phyloP scores from a whole-genome alignment of 139 green algal genomes.

The Coccomyxa sp. region DNA sequence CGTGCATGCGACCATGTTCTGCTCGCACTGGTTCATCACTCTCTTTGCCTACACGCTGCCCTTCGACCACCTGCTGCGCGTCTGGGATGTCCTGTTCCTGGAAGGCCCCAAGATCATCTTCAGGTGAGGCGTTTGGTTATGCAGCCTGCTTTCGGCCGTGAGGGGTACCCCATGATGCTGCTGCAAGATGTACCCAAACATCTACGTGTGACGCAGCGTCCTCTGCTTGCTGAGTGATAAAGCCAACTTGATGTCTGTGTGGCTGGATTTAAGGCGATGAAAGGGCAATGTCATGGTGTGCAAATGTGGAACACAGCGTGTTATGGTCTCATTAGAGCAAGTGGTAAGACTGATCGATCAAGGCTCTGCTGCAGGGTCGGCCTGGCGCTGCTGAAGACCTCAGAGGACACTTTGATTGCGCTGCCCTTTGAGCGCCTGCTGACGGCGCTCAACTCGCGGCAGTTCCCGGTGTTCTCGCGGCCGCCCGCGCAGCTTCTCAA shows the following conservation, averaged over 20 bases:
- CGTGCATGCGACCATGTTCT: conserved; percentile 67
- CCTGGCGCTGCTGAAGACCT: conserved; percentile 54
- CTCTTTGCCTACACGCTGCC: conserved; percentile 82
- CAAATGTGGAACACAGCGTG: no score
- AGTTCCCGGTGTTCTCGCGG: conserved; percentile 24
- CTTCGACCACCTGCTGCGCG: conserved; percentile 71
- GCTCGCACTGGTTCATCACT: conserved; percentile 88
- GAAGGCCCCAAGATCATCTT: conserved; percentile 60
- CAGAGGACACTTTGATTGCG: conserved; percentile 44
- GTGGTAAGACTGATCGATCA: no score
- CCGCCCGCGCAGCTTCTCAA: conserved; percentile 12
- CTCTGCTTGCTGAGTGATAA: no score
- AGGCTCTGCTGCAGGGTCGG: conserved; percentile 54
- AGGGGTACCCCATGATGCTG: no score
- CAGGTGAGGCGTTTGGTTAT: neutral
- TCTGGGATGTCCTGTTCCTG: conserved; percentile 81
- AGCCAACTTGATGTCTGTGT: no score
- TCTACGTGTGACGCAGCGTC: no score
- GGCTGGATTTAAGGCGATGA: no score
- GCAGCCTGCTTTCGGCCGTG: no score
- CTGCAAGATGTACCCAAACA: no score
- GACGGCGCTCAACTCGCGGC: conserved; percentile 20
- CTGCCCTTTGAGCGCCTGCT: conserved; percentile 53
- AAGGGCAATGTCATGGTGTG: no score
- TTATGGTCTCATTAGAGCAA: no score